Percentiles rank a stretch among this genome's conserved stretches.
Evolutionary conservation across 129 eudicot species (phyloP).

Genomic region (Glebionis coronaria): DNA sequence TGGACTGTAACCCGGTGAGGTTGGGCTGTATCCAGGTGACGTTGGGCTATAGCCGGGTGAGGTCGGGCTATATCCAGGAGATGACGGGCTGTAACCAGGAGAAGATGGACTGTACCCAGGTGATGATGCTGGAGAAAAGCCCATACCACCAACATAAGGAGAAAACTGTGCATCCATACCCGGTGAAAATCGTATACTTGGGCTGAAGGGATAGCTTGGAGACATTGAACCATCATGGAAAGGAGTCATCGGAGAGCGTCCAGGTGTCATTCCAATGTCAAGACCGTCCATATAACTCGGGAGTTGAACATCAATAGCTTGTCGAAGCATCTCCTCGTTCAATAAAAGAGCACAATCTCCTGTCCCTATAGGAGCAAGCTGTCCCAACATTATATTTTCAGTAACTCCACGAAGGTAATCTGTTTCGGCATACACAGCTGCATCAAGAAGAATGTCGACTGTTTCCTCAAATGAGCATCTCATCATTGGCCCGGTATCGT

Average conservation of each 20-base stretch:
- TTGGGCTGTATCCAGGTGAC: constrained; percentile 4
- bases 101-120: constrained; percentile 33
- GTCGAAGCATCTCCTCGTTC: constrained; percentile 83
- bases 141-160: constrained; percentile 84
- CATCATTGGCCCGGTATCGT: constrained; percentile 98
- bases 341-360: constrained; percentile 78
- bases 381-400: constrained; percentile 92
- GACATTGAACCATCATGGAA: constrained; percentile 85
- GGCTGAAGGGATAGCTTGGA: constrained; percentile 80
- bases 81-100: too few relatives aligned
- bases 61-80: neutral
- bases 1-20: constrained; percentile 9
- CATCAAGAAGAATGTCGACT: constrained; percentile 91
- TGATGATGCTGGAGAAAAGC: constrained; percentile 74
- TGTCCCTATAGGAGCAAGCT: constrained; percentile 98
- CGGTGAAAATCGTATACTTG: constrained; percentile 74
- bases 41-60: neutral
- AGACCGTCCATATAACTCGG: constrained; percentile 94
- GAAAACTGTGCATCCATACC: constrained; percentile 79
- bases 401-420: constrained; percentile 89
- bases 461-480: constrained; percentile 98
- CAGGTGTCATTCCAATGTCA: constrained; percentile 94
- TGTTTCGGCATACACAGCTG: constrained; percentile 89
- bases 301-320: constrained; percentile 83
- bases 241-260: constrained; percentile 83